Evolutionary conservation across 345 rosid species (phyloP), one percentile per base, ranked within the genome.

Genomic region (Nephelium lappaceum): DNA sequence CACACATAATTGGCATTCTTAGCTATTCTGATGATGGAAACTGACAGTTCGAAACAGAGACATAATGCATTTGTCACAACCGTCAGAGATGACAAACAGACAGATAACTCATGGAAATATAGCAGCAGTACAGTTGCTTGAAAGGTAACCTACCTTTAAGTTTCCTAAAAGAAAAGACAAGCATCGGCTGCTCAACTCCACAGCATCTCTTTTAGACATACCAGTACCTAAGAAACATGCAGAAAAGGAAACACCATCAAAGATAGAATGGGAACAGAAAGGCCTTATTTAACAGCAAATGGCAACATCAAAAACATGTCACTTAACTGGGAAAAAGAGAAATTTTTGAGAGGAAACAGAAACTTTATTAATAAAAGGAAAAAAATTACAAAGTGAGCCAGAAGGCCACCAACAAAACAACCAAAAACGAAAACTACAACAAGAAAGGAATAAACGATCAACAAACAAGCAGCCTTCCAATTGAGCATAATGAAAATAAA

Each of bases 191-290:
- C 92, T 89, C 78, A 93, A 80, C 73, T 85, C 82, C 74, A 72
- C 81, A 77, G 96, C 90, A 43, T 92, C 96, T 73, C 67, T 82
- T 80, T 84, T 85, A 63, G 93, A 87, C 51, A 93, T 80, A 72
- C 98, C 95, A 67, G 95, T 92, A 67, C 99, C 98, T 94, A 79
- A 58, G 78, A 66, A 73, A 77, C 58, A 72, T 11, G 55, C 23
- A 16, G 18, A 64, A 76, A 58, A 42, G 71, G 31, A 55, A 65
- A 73, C 27, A 11, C 12, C 14, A 72, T 67, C 51, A 68, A 24
- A 47, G 63, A 69, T 23, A 31, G 63, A 55, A 16, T 0, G 42
- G 77, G 10, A 49, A 64, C 51, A 24, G 63, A 36, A 21, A 66
- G 71, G 6, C 9, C 27, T 75, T 60, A 43, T 24, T 42, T 15